Base-by-base conservation (phyloP, 352 stramenopile species). In the Globisporangium mamillatum region DNA sequence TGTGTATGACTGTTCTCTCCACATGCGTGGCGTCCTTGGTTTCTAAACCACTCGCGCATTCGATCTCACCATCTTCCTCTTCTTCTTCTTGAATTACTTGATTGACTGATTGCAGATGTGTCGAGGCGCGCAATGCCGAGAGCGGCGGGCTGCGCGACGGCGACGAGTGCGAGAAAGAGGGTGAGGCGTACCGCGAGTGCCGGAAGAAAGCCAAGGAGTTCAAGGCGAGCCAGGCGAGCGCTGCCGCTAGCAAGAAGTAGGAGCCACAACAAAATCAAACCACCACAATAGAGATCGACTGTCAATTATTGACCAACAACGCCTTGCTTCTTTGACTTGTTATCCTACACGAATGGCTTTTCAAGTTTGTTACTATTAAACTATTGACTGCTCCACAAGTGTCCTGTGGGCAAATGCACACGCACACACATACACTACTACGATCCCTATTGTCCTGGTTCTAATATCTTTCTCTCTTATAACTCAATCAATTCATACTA, bases 151-250 rank as follows among this genome's bases (percentile, higher is more conserved):
- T 91, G n/a, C 81, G 83, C 27, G 81, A 91, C 67, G 83, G 83
- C 57, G 83, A 90, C 56, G 83, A 91, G 74, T 91, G 83, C 65
- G 80, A 90, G 61, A 70, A 78, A 36, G 83, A 91, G 68, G 75
- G 81, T 60, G 75, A 84, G 58, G 78, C 76, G 29, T 91, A 91
- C 67, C 83, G 80, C 66, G 79, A 86, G 68, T 91, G 83, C 68
- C 73, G 83, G 54, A 72, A 71, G 60, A 84, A 81, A 58, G 66
- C 68, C 20, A 81, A 86, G 55, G 66, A 82, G 64, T 68, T 79
- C 24, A 75, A 73, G 57, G 68, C 64, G 44, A 74, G 25, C 29
- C 58, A 69, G 32, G 66, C 53, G 22, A 77, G 10, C 68, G 73
- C 29, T 69, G 53, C 74, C 8, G 32, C 9, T 22, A 60, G 8